Conservation (phyloP, 306 rosid genomes). For the Cucurbita argyrosperma region DNA sequence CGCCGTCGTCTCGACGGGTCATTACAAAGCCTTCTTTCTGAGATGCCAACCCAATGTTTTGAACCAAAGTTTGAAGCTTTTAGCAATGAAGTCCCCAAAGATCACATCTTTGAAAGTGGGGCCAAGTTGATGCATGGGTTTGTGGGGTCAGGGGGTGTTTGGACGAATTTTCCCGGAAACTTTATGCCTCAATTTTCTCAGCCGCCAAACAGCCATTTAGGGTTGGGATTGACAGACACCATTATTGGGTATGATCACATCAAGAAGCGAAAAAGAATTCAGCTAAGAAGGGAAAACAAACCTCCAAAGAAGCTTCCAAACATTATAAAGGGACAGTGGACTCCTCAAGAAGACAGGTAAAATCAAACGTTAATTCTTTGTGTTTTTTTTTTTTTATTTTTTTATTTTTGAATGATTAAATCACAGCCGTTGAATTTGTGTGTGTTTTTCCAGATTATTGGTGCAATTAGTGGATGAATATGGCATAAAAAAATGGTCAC, state of each 20-base stretch:
- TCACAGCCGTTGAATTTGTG: not conserved
- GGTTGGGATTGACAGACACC: conserved; percentile 4
- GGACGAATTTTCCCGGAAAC: conserved; percentile 8
- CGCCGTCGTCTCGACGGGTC: not conserved
- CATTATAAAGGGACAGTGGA: conserved; percentile 61
- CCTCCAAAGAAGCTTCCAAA: not conserved
- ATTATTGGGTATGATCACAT: not conserved
- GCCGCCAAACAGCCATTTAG: not conserved
- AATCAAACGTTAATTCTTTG: not conserved
- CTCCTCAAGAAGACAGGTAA: conserved; percentile 46
- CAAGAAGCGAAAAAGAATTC: conserved; percentile 1
- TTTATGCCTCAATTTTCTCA: not conserved
- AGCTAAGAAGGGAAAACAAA: conserved; percentile 1
- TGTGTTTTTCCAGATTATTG: conserved; percentile 26
- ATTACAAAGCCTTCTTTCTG: conserved; percentile 11
- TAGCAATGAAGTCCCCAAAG: conserved; percentile 1
- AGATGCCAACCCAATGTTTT: not conserved
- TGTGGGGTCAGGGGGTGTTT: not conserved
- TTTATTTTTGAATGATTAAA: not conserved
- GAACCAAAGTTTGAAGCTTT: conserved; percentile 1
- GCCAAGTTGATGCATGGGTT: conserved; percentile 17
- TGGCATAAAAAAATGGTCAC: conserved; percentile 56
- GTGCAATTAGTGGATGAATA: conserved; percentile 22
- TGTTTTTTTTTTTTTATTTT: not conserved
- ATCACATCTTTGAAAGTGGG: not conserved